Base-by-base conservation (phyloP, 768 basidiomycete genomes). In the Xerocomus potaroensis region DNA sequence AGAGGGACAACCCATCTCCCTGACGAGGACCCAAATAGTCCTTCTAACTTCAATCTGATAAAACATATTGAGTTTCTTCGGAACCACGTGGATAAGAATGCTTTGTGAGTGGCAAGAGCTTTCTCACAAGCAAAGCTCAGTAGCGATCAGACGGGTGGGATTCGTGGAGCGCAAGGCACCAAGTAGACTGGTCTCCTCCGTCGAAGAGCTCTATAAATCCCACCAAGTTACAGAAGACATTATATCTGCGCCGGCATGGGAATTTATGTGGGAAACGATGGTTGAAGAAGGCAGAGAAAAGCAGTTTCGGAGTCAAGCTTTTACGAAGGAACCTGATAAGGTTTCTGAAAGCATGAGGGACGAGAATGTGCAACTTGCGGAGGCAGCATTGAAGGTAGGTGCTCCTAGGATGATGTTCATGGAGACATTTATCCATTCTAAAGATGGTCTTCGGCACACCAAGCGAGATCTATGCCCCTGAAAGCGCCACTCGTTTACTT, bases 1-100 rank as follows among this genome's bases (percentile, higher is more conserved):
- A 73, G 83, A 46, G 87, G 86, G 4, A 81, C 83, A 1, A 64
- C 71, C 4, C 70, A 73, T 33, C 73, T 96, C 19, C 83, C 80
- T 0, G 93, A 96, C 59, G 76, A 79, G 5, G 74, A 91, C 54
- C 81, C 78, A 4, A 60, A 69, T 31, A 86, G 83, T 63, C 69
- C 81, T 16, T 77, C 76, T 6, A 78, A 90, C 37, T 95, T 96
- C 58, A 79, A 91, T 61, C 66, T 96, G n/a, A 69, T 82, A 23
- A 74, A 75, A n/a, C 91, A 94, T 57, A 62, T 96, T 24, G 78
- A 83, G 52, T 91, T 91, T 58, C 72, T 97, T 43, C 78, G 94
- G 33, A 74, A 74, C 9, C 78, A 90, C 56, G 72, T 96, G 24
- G 89, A 94, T 61, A 96, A 96, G 68, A 84, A 82, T 61, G 81